phyloP scores from a whole-genome alignment of 345 rosid genomes.

The Acer negundo region DNA sequence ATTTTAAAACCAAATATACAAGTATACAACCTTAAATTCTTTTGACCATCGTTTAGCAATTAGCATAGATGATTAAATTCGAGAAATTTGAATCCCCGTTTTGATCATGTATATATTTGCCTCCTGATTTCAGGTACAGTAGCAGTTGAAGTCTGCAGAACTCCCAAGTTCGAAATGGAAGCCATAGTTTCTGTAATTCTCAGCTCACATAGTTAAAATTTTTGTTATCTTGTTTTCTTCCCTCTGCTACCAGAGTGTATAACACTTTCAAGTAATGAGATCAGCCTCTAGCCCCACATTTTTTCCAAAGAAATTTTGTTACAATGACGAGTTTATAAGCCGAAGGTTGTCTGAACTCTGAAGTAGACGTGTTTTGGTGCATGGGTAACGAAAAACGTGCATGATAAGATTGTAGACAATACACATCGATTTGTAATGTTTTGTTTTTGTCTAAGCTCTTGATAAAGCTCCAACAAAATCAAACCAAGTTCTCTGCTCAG shows the following conservation, averaged over 20 bases:
- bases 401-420: not conserved
- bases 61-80: not conserved
- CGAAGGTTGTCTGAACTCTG: not conserved
- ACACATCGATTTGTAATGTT: not conserved
- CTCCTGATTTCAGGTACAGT: conserved; percentile 22
- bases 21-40: not conserved
- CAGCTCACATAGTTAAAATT: not conserved
- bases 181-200: not conserved
- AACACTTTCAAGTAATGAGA: not conserved
- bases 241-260: not conserved
- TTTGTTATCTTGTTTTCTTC: not conserved
- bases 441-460: too few species aligned
- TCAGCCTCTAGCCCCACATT: not conserved
- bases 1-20: not conserved
- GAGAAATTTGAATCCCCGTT: not conserved
- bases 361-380: not conserved
- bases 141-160: not conserved
- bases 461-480: too few species aligned
- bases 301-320: not conserved
- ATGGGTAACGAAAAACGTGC: not conserved
- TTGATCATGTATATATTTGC: not conserved
- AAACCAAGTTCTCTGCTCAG: too few species aligned
- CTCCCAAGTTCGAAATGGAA: not conserved
- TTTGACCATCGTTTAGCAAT: not conserved
- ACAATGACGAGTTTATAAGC: not conserved